Evolutionary conservation across 352 stramenopile species (phyloP), one percentile per base, ranked within the genome.

Genomic region (Phytopythium montanum): DNA sequence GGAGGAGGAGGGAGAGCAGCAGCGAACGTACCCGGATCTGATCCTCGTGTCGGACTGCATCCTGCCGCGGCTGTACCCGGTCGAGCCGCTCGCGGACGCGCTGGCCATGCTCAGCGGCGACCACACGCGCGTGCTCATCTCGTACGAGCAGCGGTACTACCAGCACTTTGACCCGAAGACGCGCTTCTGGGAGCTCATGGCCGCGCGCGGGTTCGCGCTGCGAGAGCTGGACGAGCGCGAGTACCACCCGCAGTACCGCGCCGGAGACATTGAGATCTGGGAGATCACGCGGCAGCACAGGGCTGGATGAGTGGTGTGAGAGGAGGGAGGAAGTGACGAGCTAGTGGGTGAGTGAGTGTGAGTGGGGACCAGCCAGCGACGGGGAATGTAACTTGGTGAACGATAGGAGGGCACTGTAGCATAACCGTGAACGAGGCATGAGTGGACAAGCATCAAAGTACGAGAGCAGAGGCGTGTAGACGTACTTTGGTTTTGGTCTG

Each of bases 1-100:
- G 23, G 6, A 29, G 59, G 16, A 54, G 19, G 42, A 56, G 25
- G 50, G 49, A 16, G 44, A 50, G 29, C 34, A 50, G 29, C 34
- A 62, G 14, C 52, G 64, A 0, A 44, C 29, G 5, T 75, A 75
- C 26, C 82, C 82, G 9, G 78, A 92, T 55, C 58, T 98, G 29
- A 81, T 99, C 28, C 71, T 98, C 10, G 88, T 97, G 42, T 97
- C 94, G 2, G 95, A 99, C 68, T 98, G 95, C 70, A 96, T 99
- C 28, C 64, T 99, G 7, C 96, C 96, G n/a, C 88, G 96, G 34
- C 69, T 99, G 29, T 99, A 98, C 72, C 94, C 96, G 0, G 97
- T 99, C 53, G 92, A 97, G 56, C 95, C 96, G 2, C 85, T 98
- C 26, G 90, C 98, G 8, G 77, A 90, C 29, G 94, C 90, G 12